phyloP scores from a whole-genome alignment of 2,329 filamentous ascomycete species.

The Neofusicoccum sp. region DNA sequence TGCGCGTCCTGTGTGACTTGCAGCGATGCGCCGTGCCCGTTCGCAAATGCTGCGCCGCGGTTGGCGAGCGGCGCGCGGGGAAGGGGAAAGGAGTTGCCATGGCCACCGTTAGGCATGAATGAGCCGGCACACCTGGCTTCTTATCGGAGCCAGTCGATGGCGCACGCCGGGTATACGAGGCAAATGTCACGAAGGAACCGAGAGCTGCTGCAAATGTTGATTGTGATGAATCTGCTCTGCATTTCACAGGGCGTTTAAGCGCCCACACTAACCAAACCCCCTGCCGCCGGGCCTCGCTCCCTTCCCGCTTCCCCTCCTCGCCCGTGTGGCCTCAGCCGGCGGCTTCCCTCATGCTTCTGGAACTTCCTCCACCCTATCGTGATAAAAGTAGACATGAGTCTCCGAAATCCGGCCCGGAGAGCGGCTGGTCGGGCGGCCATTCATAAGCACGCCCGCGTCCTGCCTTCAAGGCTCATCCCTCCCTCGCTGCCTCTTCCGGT shows the following conservation, averaged over 20 bases:
- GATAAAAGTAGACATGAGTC: neutral
- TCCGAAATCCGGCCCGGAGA: neutral
- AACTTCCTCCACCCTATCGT: slow-evolving; percentile 5
- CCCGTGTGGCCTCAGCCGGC: neutral
- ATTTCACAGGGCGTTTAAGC: slow-evolving; percentile 19
- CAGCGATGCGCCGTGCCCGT: slow-evolving; percentile 11
- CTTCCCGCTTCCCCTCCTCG: slow-evolving; percentile 19
- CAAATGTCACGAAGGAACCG: slow-evolving; percentile 9
- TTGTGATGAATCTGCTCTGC: slow-evolving; percentile 16
- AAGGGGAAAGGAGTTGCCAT: slow-evolving; percentile 6
- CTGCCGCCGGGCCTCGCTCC: slow-evolving; percentile 4
- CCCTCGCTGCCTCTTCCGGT: neutral
- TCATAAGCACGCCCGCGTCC: neutral
- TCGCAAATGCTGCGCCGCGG: neutral
- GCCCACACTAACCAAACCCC: slow-evolving; percentile 11
- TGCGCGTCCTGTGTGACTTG: slow-evolving; percentile 16
- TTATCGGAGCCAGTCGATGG: neutral
- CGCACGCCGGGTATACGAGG: neutral
- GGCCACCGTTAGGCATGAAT: neutral
- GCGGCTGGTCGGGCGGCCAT: neutral
- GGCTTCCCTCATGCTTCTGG: slow-evolving; percentile 17
- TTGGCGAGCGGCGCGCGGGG: slow-evolving; percentile 16
- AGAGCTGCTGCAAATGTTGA: slow-evolving; percentile 8
- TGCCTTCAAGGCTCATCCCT: slow-evolving; percentile 1
- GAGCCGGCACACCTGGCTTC: neutral